These are phyloP conservation scores for Penicillium egyptiacum DNA, from an alignment of 495 filamentous ascomycete genomes.

Conservation along the genomic window DNA sequence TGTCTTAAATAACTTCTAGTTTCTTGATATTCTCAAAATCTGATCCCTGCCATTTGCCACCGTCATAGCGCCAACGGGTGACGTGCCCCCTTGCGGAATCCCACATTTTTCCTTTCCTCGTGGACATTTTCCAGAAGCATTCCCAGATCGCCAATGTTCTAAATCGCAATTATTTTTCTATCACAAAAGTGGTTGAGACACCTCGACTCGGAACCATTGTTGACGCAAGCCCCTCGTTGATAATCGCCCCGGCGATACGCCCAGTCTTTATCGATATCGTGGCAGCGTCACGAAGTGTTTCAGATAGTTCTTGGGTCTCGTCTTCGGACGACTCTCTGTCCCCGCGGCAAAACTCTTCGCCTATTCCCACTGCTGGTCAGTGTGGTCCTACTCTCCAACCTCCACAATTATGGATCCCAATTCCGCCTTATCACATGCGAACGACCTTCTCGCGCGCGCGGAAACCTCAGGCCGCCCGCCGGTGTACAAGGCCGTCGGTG, in stretches of 20 bases:
- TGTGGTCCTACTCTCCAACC: constrained; percentile 12
- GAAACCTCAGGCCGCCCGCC: constrained; percentile 50
- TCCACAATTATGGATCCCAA: constrained; percentile 46
- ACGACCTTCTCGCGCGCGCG: constrained; percentile 50
- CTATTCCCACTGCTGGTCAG: constrained; percentile 32
- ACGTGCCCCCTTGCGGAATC: constrained; percentile 8
- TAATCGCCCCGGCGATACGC: constrained; percentile 21
- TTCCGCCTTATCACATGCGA: constrained; percentile 37
- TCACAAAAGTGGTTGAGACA: neutral
- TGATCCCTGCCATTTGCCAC: neutral
- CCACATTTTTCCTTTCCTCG: constrained; percentile 9
- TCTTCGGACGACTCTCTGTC: constrained; percentile 30
- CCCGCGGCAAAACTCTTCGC: constrained; percentile 7
- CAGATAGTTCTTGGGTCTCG: constrained; percentile 29
- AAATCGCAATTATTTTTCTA: neutral
- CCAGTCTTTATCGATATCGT: constrained; percentile 5
- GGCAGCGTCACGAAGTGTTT: constrained; percentile 22
- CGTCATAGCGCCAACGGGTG: constrained; percentile 6
- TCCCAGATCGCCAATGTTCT: constrained; percentile 15
- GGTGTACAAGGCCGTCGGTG: constrained; percentile 83
- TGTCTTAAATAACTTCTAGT: neutral
- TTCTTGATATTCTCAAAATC: neutral
- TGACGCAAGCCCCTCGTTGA: neutral
- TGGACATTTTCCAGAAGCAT: constrained; percentile 25
- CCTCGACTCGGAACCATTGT: neutral